A percentile compares a stretch with the other conserved stretches of the same genome.
These are phyloP conservation scores for Crinitomyces ghanaensis DNA, from an alignment of 805 yeast genomes.

Conservation along the genomic window DNA sequence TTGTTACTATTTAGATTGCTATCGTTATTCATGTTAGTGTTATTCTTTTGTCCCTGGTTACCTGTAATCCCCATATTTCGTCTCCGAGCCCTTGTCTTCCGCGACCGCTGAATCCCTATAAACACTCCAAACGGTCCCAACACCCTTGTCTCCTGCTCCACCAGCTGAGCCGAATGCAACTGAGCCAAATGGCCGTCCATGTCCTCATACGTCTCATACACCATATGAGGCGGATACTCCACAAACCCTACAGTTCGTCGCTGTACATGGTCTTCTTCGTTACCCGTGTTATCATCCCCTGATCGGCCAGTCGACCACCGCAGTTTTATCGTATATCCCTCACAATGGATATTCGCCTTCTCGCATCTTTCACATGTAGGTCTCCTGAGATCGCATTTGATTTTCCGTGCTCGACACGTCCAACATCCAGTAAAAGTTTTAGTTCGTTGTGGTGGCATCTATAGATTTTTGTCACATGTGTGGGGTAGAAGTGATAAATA, in stretches of 20 bases:
- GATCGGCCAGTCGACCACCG: slow-evolving; percentile 45
- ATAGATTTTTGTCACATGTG: no score
- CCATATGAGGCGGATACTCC: slow-evolving; percentile 45
- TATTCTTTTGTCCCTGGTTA: background rate
- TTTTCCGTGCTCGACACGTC: slow-evolving; percentile 71
- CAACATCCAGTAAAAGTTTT: slow-evolving; percentile 85
- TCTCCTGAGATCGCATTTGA: slow-evolving; percentile 62
- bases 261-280: slow-evolving; percentile 45
- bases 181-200: slow-evolving; percentile 60
- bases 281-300: slow-evolving; percentile 28
- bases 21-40: background rate
- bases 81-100: slow-evolving; percentile 1
- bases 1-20: no score
- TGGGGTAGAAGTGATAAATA: no score
- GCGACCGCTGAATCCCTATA: slow-evolving; percentile 29
- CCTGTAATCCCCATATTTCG: background rate
- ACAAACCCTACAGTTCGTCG: slow-evolving; percentile 50
- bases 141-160: slow-evolving; percentile 37
- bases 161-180: slow-evolving; percentile 38
- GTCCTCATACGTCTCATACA: slow-evolving; percentile 65
- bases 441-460: slow-evolving; percentile 30
- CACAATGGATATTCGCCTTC: slow-evolving; percentile 57
- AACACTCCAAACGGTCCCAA: slow-evolving; percentile 83
- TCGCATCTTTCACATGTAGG: slow-evolving; percentile 67
- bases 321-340: slow-evolving; percentile 72